A percentile compares a stretch with the other conserved stretches of the same genome.
These are phyloP conservation scores for Stenocarpella maydis DNA, from an alignment of 2,329 filamentous ascomycete species.

Conservation along the genomic window DNA sequence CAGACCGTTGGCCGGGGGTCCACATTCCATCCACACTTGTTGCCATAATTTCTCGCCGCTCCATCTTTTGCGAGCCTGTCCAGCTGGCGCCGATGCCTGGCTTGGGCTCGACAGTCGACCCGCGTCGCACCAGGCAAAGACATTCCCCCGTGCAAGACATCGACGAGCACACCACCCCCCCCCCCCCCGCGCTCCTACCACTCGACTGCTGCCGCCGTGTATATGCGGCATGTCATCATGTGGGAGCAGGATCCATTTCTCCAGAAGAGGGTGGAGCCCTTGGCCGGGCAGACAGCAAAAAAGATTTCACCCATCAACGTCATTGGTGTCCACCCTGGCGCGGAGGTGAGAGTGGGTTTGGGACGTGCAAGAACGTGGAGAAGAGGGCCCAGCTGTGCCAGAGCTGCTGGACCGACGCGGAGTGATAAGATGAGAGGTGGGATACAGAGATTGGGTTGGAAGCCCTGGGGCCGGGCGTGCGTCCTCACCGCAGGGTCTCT, in stretches of 20 bases:
- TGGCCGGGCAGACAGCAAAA: constrained; percentile 33
- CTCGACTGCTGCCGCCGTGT: background rate
- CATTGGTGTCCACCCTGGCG: constrained; percentile 33
- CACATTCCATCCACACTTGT: background rate
- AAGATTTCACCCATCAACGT: constrained; percentile 35
- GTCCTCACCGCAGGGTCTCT: constrained; percentile 21
- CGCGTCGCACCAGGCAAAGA: too few relatives aligned
- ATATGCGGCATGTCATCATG: constrained; percentile 27
- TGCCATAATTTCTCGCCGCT: background rate
- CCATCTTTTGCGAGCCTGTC: background rate
- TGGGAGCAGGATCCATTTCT: constrained; percentile 27
- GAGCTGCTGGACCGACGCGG: constrained; percentile 33
- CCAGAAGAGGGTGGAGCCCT: constrained; percentile 31
- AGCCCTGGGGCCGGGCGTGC: constrained; percentile 11
- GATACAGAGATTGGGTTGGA: constrained; percentile 26
- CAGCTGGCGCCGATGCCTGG: background rate
- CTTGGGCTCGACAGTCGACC: too few relatives aligned
- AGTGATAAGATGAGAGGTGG: constrained; percentile 33
- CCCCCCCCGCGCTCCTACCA: too few relatives aligned
- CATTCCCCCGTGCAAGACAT: too few relatives aligned
- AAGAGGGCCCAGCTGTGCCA: constrained; percentile 17
- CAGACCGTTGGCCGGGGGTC: background rate
- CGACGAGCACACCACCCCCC: too few relatives aligned
- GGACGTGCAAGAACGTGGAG: constrained; percentile 34
- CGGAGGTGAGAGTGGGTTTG: constrained; percentile 30